Evolutionary conservation across 2,329 filamentous ascomycete species (phyloP).

Genomic region (Neonectria hederae): DNA sequence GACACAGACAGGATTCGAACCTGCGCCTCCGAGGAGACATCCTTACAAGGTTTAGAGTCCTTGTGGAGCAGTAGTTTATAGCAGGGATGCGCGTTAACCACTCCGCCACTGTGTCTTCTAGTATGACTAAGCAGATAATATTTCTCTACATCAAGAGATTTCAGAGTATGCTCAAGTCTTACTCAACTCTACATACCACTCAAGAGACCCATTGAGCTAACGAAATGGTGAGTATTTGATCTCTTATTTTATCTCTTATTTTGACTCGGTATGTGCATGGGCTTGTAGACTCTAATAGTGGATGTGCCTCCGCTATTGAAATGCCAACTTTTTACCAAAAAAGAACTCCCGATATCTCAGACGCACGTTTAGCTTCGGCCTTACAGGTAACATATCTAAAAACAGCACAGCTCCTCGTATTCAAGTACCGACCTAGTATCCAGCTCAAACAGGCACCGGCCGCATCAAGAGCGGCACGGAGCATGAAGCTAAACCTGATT

Average conservation of each 20-base stretch:
- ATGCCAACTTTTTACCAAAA: not conserved
- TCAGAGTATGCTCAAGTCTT: too few relatives aligned
- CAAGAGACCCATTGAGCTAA: not conserved
- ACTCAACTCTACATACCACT: not conserved
- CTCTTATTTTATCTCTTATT: not conserved
- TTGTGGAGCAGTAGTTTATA: not conserved
- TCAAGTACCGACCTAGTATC: not conserved
- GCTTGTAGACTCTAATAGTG: not conserved
- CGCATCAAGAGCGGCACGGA: not conserved
- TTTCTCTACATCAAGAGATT: not conserved
- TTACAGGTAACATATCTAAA: not conserved
- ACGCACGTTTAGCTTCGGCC: not conserved
- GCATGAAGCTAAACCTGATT: not conserved
- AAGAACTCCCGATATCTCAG: not conserved
- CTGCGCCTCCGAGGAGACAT: not conserved
- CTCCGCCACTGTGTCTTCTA: not conserved
- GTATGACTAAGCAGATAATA: not conserved
- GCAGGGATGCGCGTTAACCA: slow-evolving; percentile 7
- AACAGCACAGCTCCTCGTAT: not conserved
- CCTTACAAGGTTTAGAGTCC: not conserved
- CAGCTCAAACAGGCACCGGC: not conserved
- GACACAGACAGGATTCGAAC: slow-evolving; percentile 1
- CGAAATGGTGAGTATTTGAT: not conserved
- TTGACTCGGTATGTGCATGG: not conserved
- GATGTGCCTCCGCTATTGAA: not conserved